Evolutionary conservation across 768 basidiomycete genomes (phyloP).

Genomic region (Phanerochaete carnosa): DNA sequence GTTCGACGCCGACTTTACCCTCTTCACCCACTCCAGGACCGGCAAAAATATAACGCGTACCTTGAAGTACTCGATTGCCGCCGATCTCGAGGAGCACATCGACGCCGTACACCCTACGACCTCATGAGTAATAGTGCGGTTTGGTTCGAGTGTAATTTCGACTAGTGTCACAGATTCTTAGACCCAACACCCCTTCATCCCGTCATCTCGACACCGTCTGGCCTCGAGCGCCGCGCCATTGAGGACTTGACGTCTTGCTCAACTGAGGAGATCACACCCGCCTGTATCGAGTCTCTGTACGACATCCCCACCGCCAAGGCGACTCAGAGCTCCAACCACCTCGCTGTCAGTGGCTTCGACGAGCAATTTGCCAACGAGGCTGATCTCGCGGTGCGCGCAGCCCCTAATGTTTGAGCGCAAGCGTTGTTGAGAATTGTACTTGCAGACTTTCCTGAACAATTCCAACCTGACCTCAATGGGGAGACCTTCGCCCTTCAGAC

Average conservation of each 20-base stretch:
- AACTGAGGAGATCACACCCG: constrained; percentile 21
- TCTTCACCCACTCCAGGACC: constrained; percentile 23
- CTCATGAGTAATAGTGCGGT: constrained; percentile 4
- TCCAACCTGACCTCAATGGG: constrained; percentile 41
- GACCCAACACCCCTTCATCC: neutral
- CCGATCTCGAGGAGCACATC: constrained; percentile 26
- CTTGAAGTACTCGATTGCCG: constrained; percentile 29
- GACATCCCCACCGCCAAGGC: constrained; percentile 23
- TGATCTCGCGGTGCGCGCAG: constrained; percentile 15
- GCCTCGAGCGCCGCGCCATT: neutral
- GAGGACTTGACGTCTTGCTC: constrained; percentile 22
- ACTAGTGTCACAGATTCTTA: neutral
- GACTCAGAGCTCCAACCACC: constrained; percentile 8
- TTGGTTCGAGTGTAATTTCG: neutral
- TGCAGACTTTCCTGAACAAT: constrained; percentile 48
- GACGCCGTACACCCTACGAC: constrained; percentile 28
- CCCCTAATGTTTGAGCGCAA: neutral
- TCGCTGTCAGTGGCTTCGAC: constrained; percentile 20
- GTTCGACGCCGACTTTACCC: constrained; percentile 25
- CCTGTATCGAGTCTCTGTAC: constrained; percentile 31
- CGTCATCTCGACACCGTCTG: constrained; percentile 21
- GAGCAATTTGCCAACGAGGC: constrained; percentile 19
- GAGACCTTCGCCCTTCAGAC: constrained; percentile 20
- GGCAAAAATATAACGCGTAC: constrained; percentile 25
- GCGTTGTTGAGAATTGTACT: constrained; percentile 26